These are phyloP conservation scores for Chrysanthemum lavandulifolium DNA, from an alignment of 129 eudicot species.

Conservation along the genomic window DNA sequence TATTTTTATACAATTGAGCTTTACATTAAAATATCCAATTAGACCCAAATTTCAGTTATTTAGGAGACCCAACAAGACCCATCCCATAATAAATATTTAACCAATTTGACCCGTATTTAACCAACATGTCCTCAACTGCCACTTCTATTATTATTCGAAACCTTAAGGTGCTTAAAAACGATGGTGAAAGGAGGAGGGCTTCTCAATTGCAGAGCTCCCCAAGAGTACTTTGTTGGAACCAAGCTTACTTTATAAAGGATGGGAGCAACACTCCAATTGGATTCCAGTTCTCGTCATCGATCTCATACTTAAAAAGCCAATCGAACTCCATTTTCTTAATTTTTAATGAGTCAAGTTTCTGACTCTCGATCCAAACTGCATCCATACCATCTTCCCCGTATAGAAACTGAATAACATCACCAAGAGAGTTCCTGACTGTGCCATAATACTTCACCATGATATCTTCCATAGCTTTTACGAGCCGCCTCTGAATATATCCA, in stretches of 20 bases:
- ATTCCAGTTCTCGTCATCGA: slow-evolving; percentile 75
- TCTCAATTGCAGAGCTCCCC: slow-evolving; percentile 10
- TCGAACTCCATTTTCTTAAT: slow-evolving; percentile 63
- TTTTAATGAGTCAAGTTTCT: slow-evolving; percentile 72
- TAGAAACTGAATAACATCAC: too few relatives aligned
- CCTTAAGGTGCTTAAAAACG: not conserved
- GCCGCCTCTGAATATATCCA: slow-evolving; percentile 62
- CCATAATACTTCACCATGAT: too few relatives aligned
- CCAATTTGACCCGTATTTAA: not conserved
- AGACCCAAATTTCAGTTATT: too few relatives aligned
- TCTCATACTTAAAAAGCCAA: slow-evolving; percentile 58
- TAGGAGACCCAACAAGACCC: too few relatives aligned
- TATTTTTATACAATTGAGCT: too few relatives aligned
- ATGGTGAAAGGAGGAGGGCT: slow-evolving; percentile 11
- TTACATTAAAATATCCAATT: too few relatives aligned
- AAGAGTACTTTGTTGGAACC: slow-evolving; percentile 12
- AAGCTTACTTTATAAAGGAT: not conserved
- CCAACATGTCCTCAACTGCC: not conserved
- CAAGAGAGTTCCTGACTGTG: too few relatives aligned
- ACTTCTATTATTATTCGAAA: too few relatives aligned
- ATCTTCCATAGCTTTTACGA: too few relatives aligned
- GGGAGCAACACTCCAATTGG: slow-evolving; percentile 38
- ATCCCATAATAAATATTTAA: too few relatives aligned
- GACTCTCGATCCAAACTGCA: too few relatives aligned
- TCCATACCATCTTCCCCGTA: too few relatives aligned